Percentiles rank a stretch among this genome's conserved stretches.
These are phyloP conservation scores for Colletotrichum echinochloae DNA, from an alignment of 2,329 filamentous ascomycete genomes.

Conservation along the genomic window DNA sequence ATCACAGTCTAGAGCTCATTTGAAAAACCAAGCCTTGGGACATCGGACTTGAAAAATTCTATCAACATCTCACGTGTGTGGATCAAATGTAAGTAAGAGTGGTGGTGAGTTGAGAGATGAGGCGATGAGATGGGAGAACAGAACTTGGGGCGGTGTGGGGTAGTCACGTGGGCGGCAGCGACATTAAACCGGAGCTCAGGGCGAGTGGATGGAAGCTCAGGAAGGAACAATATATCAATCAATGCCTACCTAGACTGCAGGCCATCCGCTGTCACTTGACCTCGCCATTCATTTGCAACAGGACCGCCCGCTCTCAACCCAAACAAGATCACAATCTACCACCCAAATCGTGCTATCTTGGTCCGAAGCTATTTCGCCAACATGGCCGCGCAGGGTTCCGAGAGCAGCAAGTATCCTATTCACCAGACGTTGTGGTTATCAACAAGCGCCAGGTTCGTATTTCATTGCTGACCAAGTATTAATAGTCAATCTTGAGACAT, in stretches of 20 bases:
- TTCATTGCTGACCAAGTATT: conserved; percentile 5
- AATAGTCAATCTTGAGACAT: conserved; percentile 74
- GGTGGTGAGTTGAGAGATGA: neutral
- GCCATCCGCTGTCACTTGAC: no score
- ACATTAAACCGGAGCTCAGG: neutral
- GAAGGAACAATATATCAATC: neutral
- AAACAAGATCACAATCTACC: neutral
- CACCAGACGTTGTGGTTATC: neutral
- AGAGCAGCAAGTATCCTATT: conserved; percentile 27
- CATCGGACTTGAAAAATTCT: neutral
- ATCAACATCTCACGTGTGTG: neutral
- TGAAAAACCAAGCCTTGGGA: neutral
- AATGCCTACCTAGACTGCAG: neutral
- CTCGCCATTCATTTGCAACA: no score
- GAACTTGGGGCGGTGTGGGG: neutral
- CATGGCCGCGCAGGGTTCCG: conserved; percentile 37
- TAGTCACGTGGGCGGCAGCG: neutral
- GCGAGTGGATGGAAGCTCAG: neutral
- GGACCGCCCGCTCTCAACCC: no score
- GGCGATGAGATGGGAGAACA: neutral
- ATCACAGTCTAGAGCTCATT: neutral
- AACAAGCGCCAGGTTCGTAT: no score
- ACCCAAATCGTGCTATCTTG: no score
- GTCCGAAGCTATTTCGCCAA: neutral
- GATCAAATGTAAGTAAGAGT: no score